phyloP scores from a whole-genome alignment of 2,329 filamentous ascomycete genomes.

The Colletotrichum coccodes region DNA sequence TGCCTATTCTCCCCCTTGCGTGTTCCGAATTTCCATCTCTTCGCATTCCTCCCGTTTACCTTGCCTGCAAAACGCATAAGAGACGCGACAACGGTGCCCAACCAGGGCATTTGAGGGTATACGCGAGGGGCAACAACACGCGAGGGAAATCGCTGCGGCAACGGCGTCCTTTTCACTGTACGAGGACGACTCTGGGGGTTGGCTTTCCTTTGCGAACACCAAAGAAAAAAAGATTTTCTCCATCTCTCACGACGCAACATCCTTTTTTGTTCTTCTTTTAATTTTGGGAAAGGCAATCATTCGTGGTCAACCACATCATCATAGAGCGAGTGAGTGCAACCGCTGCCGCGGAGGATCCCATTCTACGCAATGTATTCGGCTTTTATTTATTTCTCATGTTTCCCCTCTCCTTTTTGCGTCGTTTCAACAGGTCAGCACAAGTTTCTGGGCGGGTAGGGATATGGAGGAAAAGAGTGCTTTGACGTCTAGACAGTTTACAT shows the following conservation, averaged over 20 bases:
- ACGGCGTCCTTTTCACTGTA: no score
- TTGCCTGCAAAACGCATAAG: neutral
- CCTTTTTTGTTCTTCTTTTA: no score
- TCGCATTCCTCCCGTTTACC: neutral
- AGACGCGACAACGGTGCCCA: neutral
- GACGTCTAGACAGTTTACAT: neutral
- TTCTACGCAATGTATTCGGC: no score
- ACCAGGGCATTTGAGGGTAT: neutral
- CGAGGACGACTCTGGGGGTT: no score
- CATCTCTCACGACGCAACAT: neutral
- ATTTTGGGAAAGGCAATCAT: neutral
- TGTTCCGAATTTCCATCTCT: neutral
- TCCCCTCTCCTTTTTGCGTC: neutral
- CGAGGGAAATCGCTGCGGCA: neutral
- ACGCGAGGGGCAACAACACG: neutral
- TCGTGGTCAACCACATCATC: neutral
- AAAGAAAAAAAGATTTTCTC: neutral
- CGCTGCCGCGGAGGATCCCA: slow-evolving; percentile 12
- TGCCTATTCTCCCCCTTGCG: no score
- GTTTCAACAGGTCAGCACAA: no score
- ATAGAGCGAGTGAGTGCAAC: slow-evolving; percentile 17
- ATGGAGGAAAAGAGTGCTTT: neutral
- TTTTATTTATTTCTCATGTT: no score
- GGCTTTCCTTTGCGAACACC: no score
- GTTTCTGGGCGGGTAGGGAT: neutral